These are phyloP conservation scores for Nakazawaea holstii DNA, from an alignment of 805 yeast species.

Conservation along the genomic window DNA sequence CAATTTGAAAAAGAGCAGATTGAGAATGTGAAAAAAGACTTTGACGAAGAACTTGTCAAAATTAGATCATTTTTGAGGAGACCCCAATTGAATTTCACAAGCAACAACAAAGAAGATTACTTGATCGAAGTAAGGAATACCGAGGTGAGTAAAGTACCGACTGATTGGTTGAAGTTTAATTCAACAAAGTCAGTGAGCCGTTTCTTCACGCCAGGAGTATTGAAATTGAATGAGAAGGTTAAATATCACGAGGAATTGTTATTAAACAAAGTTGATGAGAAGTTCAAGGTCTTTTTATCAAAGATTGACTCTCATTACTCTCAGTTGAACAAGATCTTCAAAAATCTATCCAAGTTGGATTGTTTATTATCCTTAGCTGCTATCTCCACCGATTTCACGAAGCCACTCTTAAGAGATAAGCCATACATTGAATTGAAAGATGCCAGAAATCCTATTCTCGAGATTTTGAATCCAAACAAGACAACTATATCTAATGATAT, in stretches of 20 bases:
- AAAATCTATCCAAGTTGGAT: conserved; percentile 52
- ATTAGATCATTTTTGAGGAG: conserved; percentile 44
- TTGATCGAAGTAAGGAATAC: conserved; percentile 70
- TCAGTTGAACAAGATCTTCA: conserved; percentile 36
- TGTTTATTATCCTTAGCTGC: conserved; percentile 63
- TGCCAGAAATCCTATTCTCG: conserved; percentile 40
- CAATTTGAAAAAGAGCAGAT: conserved; percentile 37
- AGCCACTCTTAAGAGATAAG: conserved; percentile 45
- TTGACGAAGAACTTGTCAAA: conserved; percentile 47
- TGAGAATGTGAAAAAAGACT: conserved; percentile 34
- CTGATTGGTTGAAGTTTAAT: conserved; percentile 71
- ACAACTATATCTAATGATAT: conserved; percentile 66
- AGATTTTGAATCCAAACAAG: conserved; percentile 18
- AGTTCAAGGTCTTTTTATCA: conserved; percentile 36
- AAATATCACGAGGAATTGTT: conserved; percentile 59
- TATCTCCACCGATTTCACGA: conserved; percentile 43
- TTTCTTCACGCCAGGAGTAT: conserved; percentile 60
- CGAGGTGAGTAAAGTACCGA: conserved; percentile 54
- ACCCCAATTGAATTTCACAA: conserved; percentile 50
- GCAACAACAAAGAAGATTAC: conserved; percentile 62
- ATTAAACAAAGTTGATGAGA: conserved; percentile 37
- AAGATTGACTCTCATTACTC: conserved; percentile 33
- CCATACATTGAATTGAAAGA: conserved; percentile 45
- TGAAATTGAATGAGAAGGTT: conserved; percentile 43
- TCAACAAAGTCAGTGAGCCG: conserved; percentile 67